These are phyloP conservation scores for Diaporthe caulivora DNA, from an alignment of 2,329 filamentous ascomycete species.

Conservation along the genomic window DNA sequence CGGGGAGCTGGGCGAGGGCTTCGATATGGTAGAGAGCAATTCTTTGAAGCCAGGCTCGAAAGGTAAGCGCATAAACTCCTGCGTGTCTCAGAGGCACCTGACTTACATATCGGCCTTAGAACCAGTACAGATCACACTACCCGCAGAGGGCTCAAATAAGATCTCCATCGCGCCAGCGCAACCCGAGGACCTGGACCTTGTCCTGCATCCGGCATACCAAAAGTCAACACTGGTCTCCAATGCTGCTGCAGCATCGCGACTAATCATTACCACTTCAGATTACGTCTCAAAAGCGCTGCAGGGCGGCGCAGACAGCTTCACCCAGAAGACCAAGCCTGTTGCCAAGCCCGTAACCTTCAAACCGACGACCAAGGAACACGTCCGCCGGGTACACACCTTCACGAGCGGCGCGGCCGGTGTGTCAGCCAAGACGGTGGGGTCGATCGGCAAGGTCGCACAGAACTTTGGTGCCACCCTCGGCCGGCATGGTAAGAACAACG, in stretches of 20 bases:
- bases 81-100: neutral
- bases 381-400: constrained; percentile 90
- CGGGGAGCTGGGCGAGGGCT: constrained; percentile 87
- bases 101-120: constrained; percentile 59
- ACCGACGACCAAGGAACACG: constrained; percentile 84
- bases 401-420: constrained; percentile 83
- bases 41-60: constrained; percentile 89
- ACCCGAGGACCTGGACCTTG: constrained; percentile 79
- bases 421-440: constrained; percentile 87
- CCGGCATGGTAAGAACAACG: constrained; percentile 69
- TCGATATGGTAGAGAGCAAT: constrained; percentile 82
- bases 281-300: constrained; percentile 84
- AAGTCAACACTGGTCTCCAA: constrained; percentile 88
- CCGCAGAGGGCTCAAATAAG: constrained; percentile 73
- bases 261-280: constrained; percentile 90
- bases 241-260: constrained; percentile 86
- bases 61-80: constrained; percentile 65
- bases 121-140: constrained; percentile 83
- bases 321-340: constrained; percentile 81
- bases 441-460: constrained; percentile 86
- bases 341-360: constrained; percentile 89
- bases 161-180: constrained; percentile 76
- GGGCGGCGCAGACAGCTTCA: constrained; percentile 83
- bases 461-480: constrained; percentile 85
- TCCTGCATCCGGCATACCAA: constrained; percentile 91